Conservation (phyloP, 1,139 yeast genomes). For the Hemisphaericaspora xylanilytica region DNA sequence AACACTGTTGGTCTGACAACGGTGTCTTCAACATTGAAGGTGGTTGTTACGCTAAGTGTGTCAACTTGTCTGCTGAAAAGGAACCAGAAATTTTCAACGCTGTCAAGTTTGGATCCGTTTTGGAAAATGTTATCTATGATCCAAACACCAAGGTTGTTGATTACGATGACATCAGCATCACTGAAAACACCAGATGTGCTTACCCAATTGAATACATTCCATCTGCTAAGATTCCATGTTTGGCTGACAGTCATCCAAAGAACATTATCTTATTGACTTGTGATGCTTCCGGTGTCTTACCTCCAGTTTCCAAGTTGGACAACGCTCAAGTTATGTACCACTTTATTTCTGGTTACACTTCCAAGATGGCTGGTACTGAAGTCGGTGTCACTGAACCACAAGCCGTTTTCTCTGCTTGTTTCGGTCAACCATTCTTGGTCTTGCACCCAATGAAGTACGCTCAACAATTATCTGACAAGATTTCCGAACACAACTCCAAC, state of each 20-base stretch:
- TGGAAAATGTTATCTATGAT: constrained; percentile 92
- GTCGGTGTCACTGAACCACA: constrained; percentile 98
- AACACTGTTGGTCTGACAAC: constrained; percentile 98
- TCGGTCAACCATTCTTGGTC: constrained; percentile 98
- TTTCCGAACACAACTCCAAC: constrained; percentile 79
- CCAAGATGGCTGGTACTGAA: constrained; percentile 99
- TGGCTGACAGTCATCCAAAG: constrained; percentile 86
- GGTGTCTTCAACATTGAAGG: constrained; percentile 99
- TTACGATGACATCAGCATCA: constrained; percentile 75
- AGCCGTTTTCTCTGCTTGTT: constrained; percentile 97
- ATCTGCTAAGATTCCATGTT: constrained; percentile 93
- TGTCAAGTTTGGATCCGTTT: constrained; percentile 87
- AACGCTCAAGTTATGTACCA: constrained; percentile 99
- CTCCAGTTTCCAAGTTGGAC: constrained; percentile 92
- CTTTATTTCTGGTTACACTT: constrained; percentile 97
- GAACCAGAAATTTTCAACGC: constrained; percentile 98
- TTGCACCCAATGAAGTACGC: constrained; percentile 99
- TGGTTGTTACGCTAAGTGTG: constrained; percentile 98
- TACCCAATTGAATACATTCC: constrained; percentile 98
- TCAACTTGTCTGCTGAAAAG: constrained; percentile 84
- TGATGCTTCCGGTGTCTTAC: constrained; percentile 97
- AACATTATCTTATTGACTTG: constrained; percentile 92
- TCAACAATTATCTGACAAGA: constrained; percentile 92
- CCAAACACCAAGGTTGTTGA: constrained; percentile 78
- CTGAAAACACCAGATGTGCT: constrained; percentile 98